Base-by-base conservation (phyloP, 768 basidiomycete genomes). In the Boletus patriciae region DNA sequence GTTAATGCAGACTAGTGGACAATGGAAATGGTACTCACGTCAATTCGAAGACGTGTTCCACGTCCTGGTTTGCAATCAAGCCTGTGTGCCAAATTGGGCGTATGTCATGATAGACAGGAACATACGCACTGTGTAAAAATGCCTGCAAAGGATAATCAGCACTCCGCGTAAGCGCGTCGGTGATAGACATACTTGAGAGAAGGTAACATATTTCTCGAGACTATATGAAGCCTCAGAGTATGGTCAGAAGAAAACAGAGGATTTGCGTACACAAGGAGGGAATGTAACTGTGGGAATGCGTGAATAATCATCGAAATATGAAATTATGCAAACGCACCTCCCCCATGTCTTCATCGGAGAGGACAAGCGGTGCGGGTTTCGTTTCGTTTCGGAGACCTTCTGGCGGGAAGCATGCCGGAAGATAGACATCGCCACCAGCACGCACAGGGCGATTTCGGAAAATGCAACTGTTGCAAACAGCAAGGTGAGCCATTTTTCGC, bases 381-480 rank as follows among this genome's bases (percentile, higher is more conserved):
- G 54, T 49, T 45, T 67, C 59, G 47, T 48, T 54, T 19, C 59
- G 66, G 1, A 62, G 57, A 8, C 53, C 54, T 31, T 78, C 74
- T 0, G 76, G 73, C 1, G 81, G 80, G 61, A 85, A 88, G n/a
- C 70, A 75, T 3, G 78, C 80, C 1, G 85, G 84, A 3, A 72
- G 65, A 55, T 79, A 77, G n/a, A 81, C 72, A 49, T 78, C 75
- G 45, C 75, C 73, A 0, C 77, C 76, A 25, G 66, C 67, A 12
- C 70, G 64, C 7, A 59, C 42, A 1, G 76, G 72, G 11, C 55
- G 61, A 19, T 74, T 73, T 33, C 80, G 78, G 55, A 75, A 78
- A 6, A 71, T 69, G 55, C 83, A 86, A 54, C 81, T 83, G 55
- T 50, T 18, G 5, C n/a, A 34, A 36, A 38, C 3, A 29, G 27